Evolutionary conservation across 495 filamentous ascomycete species (phyloP).

Genomic region (Pseudomonodictys pantanalensis): DNA sequence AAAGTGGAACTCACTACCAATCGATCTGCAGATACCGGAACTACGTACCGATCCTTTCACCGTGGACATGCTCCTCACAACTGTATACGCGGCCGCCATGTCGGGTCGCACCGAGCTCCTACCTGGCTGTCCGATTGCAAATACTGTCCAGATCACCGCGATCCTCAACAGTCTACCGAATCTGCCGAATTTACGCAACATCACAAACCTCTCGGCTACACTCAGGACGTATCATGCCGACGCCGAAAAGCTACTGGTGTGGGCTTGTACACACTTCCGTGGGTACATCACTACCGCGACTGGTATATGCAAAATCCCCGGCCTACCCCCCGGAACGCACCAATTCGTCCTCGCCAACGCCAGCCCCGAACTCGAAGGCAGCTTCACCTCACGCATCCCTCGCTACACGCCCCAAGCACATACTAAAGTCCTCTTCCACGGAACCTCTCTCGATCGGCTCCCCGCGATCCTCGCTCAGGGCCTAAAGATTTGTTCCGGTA

Average conservation of each 20-base stretch:
- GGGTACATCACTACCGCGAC: conserved; percentile 38
- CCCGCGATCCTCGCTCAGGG: conserved; percentile 38
- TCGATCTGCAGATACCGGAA: conserved; percentile 28
- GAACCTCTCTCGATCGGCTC: conserved; percentile 37
- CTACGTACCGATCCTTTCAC: conserved; percentile 20
- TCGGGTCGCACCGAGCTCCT: conserved; percentile 27
- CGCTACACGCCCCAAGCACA: background rate
- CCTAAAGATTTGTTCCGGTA: conserved; percentile 31
- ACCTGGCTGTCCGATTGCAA: conserved; percentile 32
- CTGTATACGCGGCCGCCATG: conserved; percentile 29
- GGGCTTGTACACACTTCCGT: conserved; percentile 35
- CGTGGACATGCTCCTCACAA: conserved; percentile 32
- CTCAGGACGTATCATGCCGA: conserved; percentile 9
- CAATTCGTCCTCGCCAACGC: conserved; percentile 42
- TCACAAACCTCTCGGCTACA: background rate
- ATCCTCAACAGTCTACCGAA: conserved; percentile 31
- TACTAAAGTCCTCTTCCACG: conserved; percentile 39
- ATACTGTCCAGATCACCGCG: background rate
- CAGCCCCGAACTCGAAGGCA: conserved; percentile 29
- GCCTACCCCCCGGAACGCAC: conserved; percentile 31
- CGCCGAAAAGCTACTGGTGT: conserved; percentile 31
- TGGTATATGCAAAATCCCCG: conserved; percentile 30
- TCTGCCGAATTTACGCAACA: conserved; percentile 3
- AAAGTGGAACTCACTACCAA: conserved; percentile 13
- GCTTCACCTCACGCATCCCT: conserved; percentile 22